Conservation (phyloP, 176 grass and related monocot species). For the Oryza brachyantha region DNA sequence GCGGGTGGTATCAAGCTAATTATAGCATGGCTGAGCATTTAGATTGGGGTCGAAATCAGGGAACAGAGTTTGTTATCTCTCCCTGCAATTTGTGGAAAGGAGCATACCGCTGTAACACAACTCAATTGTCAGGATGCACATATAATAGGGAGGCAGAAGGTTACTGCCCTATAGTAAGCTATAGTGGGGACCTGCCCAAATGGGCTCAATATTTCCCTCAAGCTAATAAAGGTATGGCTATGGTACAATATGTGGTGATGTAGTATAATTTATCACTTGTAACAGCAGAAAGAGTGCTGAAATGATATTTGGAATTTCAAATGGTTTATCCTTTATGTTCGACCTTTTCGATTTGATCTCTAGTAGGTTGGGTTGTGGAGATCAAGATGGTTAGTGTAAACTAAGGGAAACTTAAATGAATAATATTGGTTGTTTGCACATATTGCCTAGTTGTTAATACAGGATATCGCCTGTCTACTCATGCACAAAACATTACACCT, state of each 20-base stretch:
- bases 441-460: neutral
- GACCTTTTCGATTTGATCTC: neutral
- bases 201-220: conserved; percentile 96
- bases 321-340: neutral
- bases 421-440: neutral
- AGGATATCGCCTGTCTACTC: neutral
- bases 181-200: conserved; percentile 92
- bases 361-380: neutral
- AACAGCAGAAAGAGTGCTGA: neutral
- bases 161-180: conserved; percentile 98
- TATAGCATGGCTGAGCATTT: conserved; percentile 96
- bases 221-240: conserved; percentile 80
- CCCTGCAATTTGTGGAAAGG: conserved; percentile 93
- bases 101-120: conserved; percentile 89
- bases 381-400: neutral
- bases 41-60: conserved; percentile 95
- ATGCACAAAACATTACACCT: neutral
- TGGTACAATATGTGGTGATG: neutral
- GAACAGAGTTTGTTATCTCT: conserved; percentile 83
- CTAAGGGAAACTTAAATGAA: neutral
- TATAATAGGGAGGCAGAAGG: conserved; percentile 99
- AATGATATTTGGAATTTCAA: neutral
- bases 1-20: conserved; percentile 99
- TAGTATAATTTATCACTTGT: neutral
- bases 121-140: conserved; percentile 94